These are phyloP conservation scores for Meredithiella fracta DNA, from an alignment of 2,329 filamentous ascomycete species.

Conservation along the genomic window DNA sequence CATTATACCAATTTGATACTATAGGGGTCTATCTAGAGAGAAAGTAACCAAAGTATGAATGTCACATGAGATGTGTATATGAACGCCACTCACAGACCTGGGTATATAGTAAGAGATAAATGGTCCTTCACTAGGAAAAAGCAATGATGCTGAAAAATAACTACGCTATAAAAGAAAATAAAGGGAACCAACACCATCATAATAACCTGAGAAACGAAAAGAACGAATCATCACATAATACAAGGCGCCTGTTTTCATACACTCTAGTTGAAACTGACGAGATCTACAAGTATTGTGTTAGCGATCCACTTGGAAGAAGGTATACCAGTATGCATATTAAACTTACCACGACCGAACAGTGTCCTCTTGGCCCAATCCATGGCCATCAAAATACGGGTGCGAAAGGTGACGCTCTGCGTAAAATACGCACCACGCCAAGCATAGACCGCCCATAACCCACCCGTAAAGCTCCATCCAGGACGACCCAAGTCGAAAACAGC, in stretches of 20 bases:
- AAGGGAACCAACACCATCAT: neutral
- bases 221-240: neutral
- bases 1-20: neutral
- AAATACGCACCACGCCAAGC: constrained; percentile 95
- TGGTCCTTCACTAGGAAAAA: neutral
- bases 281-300: constrained; percentile 23
- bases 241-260: neutral
- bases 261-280: constrained; percentile 22
- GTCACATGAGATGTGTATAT: too few species aligned
- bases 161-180: neutral
- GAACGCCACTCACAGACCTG: neutral
- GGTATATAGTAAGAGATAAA: constrained; percentile 1
- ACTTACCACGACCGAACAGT: constrained; percentile 83
- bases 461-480: constrained; percentile 53
- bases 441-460: constrained; percentile 84
- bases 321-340: neutral
- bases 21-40: neutral
- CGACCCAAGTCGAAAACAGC: constrained; percentile 80
- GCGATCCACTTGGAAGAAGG: neutral
- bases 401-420: constrained; percentile 85
- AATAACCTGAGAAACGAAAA: neutral
- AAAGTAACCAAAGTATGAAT: neutral
- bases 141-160: neutral
- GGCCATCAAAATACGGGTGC: constrained; percentile 73
- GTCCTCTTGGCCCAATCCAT: constrained; percentile 99